Conservation (phyloP, 2,329 filamentous ascomycete species). For the Emergomyces pasteurianus region DNA sequence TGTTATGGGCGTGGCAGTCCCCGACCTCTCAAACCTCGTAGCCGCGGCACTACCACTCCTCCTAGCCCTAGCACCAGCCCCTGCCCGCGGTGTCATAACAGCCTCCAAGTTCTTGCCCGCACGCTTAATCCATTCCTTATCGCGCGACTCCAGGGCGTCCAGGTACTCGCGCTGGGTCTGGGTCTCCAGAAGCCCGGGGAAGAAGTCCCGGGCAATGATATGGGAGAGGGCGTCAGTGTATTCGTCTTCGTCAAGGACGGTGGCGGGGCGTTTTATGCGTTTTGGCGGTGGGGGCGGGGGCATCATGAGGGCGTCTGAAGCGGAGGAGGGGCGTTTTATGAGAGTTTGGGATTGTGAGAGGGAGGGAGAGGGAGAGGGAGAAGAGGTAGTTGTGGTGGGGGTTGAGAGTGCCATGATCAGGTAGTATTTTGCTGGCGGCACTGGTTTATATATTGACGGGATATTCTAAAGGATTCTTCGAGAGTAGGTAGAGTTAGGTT, state of each 20-base stretch:
- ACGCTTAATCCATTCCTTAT: slow-evolving; percentile 74
- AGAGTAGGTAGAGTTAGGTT: too few relatives aligned
- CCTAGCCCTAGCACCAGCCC: slow-evolving; percentile 25
- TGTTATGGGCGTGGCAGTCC: neutral
- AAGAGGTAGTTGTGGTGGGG: slow-evolving; percentile 13
- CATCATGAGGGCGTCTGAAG: slow-evolving; percentile 53
- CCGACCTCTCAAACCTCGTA: neutral
- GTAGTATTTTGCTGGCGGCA: neutral
- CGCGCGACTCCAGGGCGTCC: slow-evolving; percentile 75
- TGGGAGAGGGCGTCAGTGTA: slow-evolving; percentile 85
- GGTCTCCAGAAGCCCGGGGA: slow-evolving; percentile 76
- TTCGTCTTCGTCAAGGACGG: slow-evolving; percentile 82
- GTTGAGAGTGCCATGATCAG: neutral
- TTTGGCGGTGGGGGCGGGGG: slow-evolving; percentile 74
- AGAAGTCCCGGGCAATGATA: slow-evolving; percentile 95
- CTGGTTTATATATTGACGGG: neutral
- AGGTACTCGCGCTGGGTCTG: slow-evolving; percentile 87
- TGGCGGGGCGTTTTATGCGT: slow-evolving; percentile 80
- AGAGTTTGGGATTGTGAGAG: slow-evolving; percentile 24
- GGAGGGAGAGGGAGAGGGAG: slow-evolving; percentile 7
- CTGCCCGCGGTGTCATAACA: slow-evolving; percentile 68
- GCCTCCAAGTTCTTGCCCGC: slow-evolving; percentile 60
- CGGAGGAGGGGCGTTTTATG: slow-evolving; percentile 19
- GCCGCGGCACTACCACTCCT: neutral
- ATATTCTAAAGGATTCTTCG: neutral